These are phyloP conservation scores for Suillus occidentalis DNA, from an alignment of 768 basidiomycete genomes.

Conservation along the genomic window DNA sequence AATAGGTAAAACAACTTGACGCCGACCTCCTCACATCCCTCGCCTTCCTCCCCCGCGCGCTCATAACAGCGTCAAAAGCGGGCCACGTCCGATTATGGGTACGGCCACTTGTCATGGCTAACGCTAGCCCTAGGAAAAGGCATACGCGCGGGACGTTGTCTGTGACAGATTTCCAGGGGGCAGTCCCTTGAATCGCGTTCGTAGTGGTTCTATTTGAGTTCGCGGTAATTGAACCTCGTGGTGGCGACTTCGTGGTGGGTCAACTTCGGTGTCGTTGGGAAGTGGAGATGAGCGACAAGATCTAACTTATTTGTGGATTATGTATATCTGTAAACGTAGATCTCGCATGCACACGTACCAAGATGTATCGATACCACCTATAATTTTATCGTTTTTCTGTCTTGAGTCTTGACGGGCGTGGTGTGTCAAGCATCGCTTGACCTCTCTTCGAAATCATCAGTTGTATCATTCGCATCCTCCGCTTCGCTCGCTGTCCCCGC, in stretches of 20 bases:
- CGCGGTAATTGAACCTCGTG: not conserved
- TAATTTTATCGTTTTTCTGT: not conserved
- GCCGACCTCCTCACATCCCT: constrained; percentile 74
- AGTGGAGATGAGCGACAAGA: constrained; percentile 14
- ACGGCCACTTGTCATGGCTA: constrained; percentile 57
- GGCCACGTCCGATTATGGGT: constrained; percentile 87
- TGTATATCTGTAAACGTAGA: constrained; percentile 11
- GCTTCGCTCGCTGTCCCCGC: not conserved
- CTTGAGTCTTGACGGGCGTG: not conserved
- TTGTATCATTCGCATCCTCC: not conserved
- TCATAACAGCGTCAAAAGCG: constrained; percentile 76
- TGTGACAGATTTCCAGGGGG: constrained; percentile 31
- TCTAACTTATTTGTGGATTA: constrained; percentile 18
- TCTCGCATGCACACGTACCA: not conserved
- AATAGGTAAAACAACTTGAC: constrained; percentile 78
- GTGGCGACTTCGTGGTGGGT: too few relatives aligned
- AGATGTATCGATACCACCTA: constrained; percentile 7
- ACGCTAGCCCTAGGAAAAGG: constrained; percentile 23
- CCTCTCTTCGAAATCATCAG: not conserved
- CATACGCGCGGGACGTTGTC: constrained; percentile 32
- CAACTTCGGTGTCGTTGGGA: constrained; percentile 7
- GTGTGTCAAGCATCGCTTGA: not conserved
- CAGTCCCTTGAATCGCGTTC: constrained; percentile 15
- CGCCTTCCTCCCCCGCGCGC: constrained; percentile 72
- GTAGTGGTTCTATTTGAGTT: not conserved